phyloP scores from a whole-genome alignment of 768 basidiomycete species.

The Lactifluus piperatus region DNA sequence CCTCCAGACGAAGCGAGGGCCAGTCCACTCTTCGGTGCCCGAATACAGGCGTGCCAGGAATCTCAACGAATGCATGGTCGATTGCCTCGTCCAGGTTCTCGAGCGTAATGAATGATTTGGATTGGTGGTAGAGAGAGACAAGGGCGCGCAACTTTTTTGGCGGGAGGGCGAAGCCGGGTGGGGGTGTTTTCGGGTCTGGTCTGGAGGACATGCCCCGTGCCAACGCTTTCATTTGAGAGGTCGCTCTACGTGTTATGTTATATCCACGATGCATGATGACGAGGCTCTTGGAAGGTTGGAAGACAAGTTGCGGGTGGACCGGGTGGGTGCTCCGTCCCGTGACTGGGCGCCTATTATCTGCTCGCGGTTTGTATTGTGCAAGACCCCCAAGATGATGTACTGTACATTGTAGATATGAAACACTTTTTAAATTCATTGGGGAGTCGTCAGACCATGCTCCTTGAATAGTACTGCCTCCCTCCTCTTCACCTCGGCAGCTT shows the following conservation, averaged over 20 bases:
- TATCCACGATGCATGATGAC: conserved; percentile 6
- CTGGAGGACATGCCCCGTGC: conserved; percentile 19
- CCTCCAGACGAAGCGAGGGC: conserved; percentile 17
- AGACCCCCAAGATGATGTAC: neutral
- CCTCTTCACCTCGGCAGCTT: conserved; percentile 44
- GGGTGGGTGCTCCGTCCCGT: neutral
- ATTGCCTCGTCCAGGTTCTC: conserved; percentile 59
- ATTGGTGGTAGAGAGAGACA: conserved; percentile 70
- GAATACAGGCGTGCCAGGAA: neutral
- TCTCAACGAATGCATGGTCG: conserved; percentile 46
- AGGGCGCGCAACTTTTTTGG: conserved; percentile 59
- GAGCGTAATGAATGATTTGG: conserved; percentile 58
- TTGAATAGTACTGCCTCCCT: conserved; percentile 54
- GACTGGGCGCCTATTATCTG: neutral
- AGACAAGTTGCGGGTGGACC: neutral
- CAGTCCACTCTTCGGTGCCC: conserved; percentile 17
- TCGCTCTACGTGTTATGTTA: conserved; percentile 2
- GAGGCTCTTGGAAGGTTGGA: neutral
- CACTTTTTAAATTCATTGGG: conserved; percentile 34
- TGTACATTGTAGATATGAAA: neutral
- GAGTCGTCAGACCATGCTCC: conserved; percentile 52
- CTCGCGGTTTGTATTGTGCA: too few species aligned
- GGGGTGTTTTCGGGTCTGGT: conserved; percentile 4
- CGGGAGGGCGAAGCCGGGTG: conserved; percentile 32
- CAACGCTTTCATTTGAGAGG: neutral